These are phyloP conservation scores for Sanguinoderma infundibulare DNA, from an alignment of 1,284 basidiomycete species.

Conservation along the genomic window DNA sequence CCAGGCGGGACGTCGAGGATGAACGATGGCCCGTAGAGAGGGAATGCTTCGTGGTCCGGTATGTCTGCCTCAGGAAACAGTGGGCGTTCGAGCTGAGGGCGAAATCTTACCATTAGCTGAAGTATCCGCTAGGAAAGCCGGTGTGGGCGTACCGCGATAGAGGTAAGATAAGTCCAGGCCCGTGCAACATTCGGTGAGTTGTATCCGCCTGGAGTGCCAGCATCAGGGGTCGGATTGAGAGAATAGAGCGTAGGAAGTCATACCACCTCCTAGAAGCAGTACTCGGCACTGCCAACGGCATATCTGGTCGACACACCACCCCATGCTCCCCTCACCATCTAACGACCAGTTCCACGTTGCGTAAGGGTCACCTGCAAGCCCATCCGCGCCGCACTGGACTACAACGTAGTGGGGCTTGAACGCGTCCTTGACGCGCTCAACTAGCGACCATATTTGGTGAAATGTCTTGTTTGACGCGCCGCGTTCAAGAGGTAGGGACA, in stretches of 20 bases:
- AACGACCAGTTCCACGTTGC: constrained; percentile 81
- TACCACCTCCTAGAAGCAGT: constrained; percentile 70
- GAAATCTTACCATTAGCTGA: background rate
- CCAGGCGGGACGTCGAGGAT: constrained; percentile 76
- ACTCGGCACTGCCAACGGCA: constrained; percentile 65
- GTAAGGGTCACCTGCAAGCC: constrained; percentile 82
- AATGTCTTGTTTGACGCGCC: constrained; percentile 73
- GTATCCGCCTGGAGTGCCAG: constrained; percentile 68
- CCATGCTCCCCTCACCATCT: constrained; percentile 62
- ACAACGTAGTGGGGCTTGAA: constrained; percentile 83
- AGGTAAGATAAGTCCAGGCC: constrained; percentile 84
- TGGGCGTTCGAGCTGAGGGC: constrained; percentile 51
- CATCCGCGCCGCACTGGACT: constrained; percentile 88
- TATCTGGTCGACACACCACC: constrained; percentile 67
- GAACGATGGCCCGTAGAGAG: constrained; percentile 78
- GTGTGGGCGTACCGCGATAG: constrained; percentile 59
- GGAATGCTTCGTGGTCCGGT: constrained; percentile 74
- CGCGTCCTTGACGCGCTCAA: constrained; percentile 64
- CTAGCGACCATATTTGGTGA: constrained; percentile 58
- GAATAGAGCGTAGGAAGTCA: background rate
- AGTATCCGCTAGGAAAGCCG: background rate
- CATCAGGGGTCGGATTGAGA: background rate
- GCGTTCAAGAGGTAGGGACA: constrained; percentile 73
- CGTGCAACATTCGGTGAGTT: constrained; percentile 81
- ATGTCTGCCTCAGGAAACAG: constrained; percentile 65